A percentile compares a stretch with the other conserved stretches of the same genome.
Conservation (phyloP, 352 stramenopile genomes). For the Phytophthora pistaciae region DNA sequence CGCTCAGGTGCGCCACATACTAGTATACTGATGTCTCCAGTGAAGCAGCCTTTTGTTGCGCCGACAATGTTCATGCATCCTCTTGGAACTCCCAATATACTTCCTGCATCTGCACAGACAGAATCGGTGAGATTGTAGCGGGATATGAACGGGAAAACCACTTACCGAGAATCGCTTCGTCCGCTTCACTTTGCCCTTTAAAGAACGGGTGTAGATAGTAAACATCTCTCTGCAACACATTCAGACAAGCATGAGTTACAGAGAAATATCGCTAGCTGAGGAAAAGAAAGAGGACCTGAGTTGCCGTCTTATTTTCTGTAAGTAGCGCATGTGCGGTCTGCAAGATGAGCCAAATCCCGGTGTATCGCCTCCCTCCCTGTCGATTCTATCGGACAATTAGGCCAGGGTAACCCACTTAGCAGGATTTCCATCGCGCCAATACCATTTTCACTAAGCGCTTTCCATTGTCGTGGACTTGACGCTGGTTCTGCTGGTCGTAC, state of each 20-base stretch:
- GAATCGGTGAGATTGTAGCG: background rate
- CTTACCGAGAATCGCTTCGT: conserved; percentile 85
- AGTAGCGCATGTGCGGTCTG: conserved; percentile 80
- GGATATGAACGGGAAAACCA: background rate
- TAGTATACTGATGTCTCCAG: conserved; percentile 58
- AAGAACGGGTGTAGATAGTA: conserved; percentile 91
- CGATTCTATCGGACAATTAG: conserved; percentile 50
- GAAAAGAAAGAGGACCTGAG: conserved; percentile 53
- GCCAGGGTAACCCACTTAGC: background rate
- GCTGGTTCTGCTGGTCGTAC: conserved; percentile 67
- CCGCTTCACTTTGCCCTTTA: conserved; percentile 78
- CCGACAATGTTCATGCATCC: conserved; percentile 83
- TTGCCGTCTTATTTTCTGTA: conserved; percentile 81
- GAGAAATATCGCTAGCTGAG: background rate
- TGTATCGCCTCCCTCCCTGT: conserved; percentile 81
- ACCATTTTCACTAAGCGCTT: conserved; percentile 75
- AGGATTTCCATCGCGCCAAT: background rate
- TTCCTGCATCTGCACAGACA: conserved; percentile 62
- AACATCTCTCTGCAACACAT: conserved; percentile 67
- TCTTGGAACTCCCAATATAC: conserved; percentile 75
- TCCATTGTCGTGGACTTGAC: conserved; percentile 62
- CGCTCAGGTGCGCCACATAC: conserved; percentile 26
- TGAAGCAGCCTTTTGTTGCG: conserved; percentile 85
- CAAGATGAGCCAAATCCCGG: conserved; percentile 83
- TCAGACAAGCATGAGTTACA: background rate